Base-by-base conservation (phyloP, 2,329 filamentous ascomycete genomes). In the Neoarthrinium moseri region DNA sequence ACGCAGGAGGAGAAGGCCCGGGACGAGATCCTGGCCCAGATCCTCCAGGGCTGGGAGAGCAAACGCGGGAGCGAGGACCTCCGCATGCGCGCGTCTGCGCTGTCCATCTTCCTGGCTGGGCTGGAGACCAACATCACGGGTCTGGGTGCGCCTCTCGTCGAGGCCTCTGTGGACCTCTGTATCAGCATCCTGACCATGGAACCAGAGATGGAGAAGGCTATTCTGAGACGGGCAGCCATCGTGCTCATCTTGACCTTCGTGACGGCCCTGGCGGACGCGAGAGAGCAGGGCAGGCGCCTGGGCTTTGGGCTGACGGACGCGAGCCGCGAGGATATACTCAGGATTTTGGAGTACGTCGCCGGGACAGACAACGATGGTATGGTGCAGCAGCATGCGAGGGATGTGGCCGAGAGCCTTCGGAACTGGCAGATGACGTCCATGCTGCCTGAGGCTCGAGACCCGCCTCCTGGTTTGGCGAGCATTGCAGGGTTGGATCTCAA, bases 31-130 rank as follows among this genome's bases (percentile, higher is more conserved):
- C 59, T 85, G 11, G 68, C 72, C 18, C 71, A 74, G 48, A 87
- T 89, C 48, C 71, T 89, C 1, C 68, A 75, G 12, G 84, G 83
- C 1, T 89, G 86, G 86, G 76, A 84, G 52, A 77, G 82, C 50
- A 83, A 80, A 46, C 69, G 75, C 13, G 84, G 83, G 1, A 75
- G 75, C 48, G 86, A 90, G 60, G 86, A 90, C 57, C 70, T 89
- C 11, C 75, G 87, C 4, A 77, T 91, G 53, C 80, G 87, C 1
- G 70, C 84, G 12, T 89, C 86, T 18, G 83, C 86, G 4, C 62
- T 91, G 6, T 86, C 84, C 4, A 75, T 90, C 37, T 70, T 90
- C 34, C 77, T 78, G 1, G 67, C 67, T 2, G 73, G 74, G 0
- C 63, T 89, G 21, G 84, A 89, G 59, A 78, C 73, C 2, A 84